Base-by-base conservation (phyloP, 2,329 filamentous ascomycete genomes). In the Raffaelea arxii region DNA sequence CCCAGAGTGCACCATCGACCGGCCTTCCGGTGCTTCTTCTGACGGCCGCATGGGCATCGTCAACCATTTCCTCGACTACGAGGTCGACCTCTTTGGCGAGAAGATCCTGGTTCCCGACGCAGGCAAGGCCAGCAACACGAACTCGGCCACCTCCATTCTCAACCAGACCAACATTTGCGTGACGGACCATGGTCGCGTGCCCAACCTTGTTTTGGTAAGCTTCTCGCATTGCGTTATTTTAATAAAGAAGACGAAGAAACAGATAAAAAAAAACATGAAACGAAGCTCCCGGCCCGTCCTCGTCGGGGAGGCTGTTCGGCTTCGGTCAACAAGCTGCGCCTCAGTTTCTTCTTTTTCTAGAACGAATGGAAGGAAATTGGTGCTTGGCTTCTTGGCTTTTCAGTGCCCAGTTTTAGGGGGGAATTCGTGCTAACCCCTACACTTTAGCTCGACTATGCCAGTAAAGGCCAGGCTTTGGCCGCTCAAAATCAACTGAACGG, bases 1-100 rank as follows among this genome's bases (percentile, higher is more conserved):
- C 56, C 78, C 79, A 56, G 75, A 73, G 37, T 91, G 86, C 64
- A 66, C 66, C 11, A 70, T 86, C 3, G 72, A 84, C 57, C 74
- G 85, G 7, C 86, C 86, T 0, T 43, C 59, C 0, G 61, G 59
- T 1, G 65, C 62, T 21, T 59, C 65, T 25, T 56, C 67, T 0
- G 54, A 59, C 19, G 60, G 60, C 23, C 64, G 65, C 25, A 68
- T 74, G 68, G 67, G 65, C 46, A 60, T 72, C 37, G 74, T 80
- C 63, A 84, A 84, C 61, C 79, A 83, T 61, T 82, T 82, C 62
- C 65, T 83, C 25, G 75, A 82, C 59, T 51, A 69, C 40, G 49
- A 52, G 22, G 56, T 70, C 24, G 47, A 53, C 37, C 56, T 70
- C 16, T 48, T 59, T 36, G 55, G 51, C 25, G 6, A 47, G 4